Evolutionary conservation across 2,329 filamentous ascomycete species (phyloP).

Genomic region (Ascosphaera pollenicola): DNA sequence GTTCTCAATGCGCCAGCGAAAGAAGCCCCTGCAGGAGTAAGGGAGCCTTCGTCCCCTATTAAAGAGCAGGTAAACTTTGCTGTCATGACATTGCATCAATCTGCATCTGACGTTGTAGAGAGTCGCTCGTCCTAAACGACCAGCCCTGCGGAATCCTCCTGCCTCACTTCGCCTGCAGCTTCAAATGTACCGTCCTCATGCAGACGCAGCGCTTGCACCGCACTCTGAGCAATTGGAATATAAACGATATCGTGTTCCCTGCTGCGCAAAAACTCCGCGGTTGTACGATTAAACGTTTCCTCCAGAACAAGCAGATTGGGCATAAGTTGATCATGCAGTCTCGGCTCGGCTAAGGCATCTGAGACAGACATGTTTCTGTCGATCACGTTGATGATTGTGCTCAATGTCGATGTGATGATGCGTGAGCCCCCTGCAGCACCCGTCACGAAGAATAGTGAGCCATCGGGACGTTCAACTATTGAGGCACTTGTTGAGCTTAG

Average conservation of each 20-base stretch:
- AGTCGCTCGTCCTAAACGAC: conserved; percentile 27
- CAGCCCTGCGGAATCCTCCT: conserved; percentile 46
- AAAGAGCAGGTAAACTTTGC: too few relatives aligned
- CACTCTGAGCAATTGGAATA: conserved; percentile 39
- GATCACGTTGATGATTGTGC: conserved; percentile 50
- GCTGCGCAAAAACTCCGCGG: conserved; percentile 37
- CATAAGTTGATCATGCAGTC: conserved; percentile 64
- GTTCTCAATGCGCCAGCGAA: too few relatives aligned
- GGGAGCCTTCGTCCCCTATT: too few relatives aligned
- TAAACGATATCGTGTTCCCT: conserved; percentile 52
- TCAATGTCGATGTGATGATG: conserved; percentile 62
- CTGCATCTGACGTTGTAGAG: too few relatives aligned
- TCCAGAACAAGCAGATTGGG: conserved; percentile 50
- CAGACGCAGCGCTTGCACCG: conserved; percentile 47
- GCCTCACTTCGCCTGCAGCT: conserved; percentile 54
- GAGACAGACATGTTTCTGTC: conserved; percentile 38
- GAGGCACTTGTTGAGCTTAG: conserved; percentile 64
- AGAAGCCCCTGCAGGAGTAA: too few relatives aligned
- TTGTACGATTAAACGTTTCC: conserved; percentile 41
- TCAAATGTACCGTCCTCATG: conserved; percentile 48
- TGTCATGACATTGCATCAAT: too few relatives aligned
- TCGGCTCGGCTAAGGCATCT: conserved; percentile 40
- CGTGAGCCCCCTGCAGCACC: conserved; percentile 63
- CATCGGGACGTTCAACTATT: conserved; percentile 46
- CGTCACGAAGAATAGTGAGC: conserved; percentile 42